Evolutionary conservation across 2,329 filamentous ascomycete species (phyloP), one percentile per base, ranked within the genome.

Genomic region (Fusarium sp.): DNA sequence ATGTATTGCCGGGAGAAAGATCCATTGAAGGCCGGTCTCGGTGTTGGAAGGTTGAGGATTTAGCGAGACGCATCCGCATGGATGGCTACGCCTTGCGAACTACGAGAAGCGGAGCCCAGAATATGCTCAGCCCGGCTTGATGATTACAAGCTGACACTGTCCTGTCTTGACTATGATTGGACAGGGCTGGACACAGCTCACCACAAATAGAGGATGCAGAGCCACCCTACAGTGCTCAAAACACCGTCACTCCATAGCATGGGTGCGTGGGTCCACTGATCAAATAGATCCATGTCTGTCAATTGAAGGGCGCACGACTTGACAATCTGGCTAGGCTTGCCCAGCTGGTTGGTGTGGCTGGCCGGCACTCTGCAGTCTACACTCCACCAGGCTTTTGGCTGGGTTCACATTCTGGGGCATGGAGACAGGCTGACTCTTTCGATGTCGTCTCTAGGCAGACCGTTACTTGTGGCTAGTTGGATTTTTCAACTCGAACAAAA

Each of bases 251-350:
- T 35, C 53, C 43, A 27, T 33, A 51, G 46, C 50, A 43, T 63
- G 63, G 58, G 58, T 56, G 51, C 45, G 45, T 58, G 41, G 60
- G 52, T 57, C 67, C 29, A 29, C 53, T 63, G 49, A 62, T 59
- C 57, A 46, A 63, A 67, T 51, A 35, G 58, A 69, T 67, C 61
- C 63, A 56, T 61, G 62, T 69, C 66, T 74, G 72, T 74, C 72
- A 74, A 74, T 58, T 63, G 72, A 74, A 74, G 72, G 72, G 72
- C 72, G 72, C 67, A 64, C 55, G 42, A 58, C 49, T 69, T 66
- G 72, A 73, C 71, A 73, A 70, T 58, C 57, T 66, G 61, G 63
- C 65, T 68, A 66, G 68, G 71, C 70, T 70, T 58, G 58, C 45
- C 42, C 51, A 55, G 42, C 53, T 59, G 59, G 59, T 64, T 65